These are phyloP conservation scores for Combretum micranthum DNA, from an alignment of 345 rosid genomes.

Conservation along the genomic window DNA sequence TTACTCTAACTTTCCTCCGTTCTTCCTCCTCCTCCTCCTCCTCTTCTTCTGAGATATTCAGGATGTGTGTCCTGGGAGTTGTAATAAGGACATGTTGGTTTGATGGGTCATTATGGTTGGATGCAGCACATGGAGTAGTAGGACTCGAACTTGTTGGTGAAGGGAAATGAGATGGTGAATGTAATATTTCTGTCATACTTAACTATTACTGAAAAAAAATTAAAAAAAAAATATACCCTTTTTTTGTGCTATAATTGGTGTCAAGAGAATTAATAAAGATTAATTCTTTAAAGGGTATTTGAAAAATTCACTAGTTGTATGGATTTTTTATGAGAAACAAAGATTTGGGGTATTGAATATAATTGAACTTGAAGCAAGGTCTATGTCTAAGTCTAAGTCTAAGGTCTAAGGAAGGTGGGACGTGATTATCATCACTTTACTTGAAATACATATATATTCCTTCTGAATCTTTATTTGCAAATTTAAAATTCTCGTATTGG, in stretches of 20 bases:
- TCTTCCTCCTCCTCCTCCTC: conserved; percentile 24
- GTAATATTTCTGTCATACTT: conserved; percentile 70
- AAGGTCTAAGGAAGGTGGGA: conserved; percentile 56
- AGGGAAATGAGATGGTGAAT: conserved; percentile 72
- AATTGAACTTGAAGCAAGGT: conserved; percentile 82
- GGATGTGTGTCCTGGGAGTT: neutral
- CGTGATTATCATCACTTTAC: conserved; percentile 49
- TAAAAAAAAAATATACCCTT: too few relatives aligned
- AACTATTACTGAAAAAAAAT: neutral
- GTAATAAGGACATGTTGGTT: conserved; percentile 31
- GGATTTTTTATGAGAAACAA: neutral
- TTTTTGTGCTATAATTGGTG: too few relatives aligned
- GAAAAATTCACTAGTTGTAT: neutral
- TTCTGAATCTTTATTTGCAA: neutral
- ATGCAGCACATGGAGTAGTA: conserved; percentile 38
- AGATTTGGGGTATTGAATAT: conserved; percentile 13
- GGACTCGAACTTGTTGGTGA: conserved; percentile 83
- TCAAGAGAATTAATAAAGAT: too few relatives aligned
- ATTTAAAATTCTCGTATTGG: conserved; percentile 4
- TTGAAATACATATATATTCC: neutral
- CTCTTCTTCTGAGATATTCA: conserved; percentile 1
- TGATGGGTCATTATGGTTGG: conserved; percentile 33
- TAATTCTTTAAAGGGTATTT: too few relatives aligned
- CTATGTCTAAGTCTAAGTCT: conserved; percentile 2
- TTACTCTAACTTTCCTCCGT: conserved; percentile 11